Evolutionary conservation across 139 green algal genomes (phyloP).

Genomic region (Tetraselmis striata): DNA sequence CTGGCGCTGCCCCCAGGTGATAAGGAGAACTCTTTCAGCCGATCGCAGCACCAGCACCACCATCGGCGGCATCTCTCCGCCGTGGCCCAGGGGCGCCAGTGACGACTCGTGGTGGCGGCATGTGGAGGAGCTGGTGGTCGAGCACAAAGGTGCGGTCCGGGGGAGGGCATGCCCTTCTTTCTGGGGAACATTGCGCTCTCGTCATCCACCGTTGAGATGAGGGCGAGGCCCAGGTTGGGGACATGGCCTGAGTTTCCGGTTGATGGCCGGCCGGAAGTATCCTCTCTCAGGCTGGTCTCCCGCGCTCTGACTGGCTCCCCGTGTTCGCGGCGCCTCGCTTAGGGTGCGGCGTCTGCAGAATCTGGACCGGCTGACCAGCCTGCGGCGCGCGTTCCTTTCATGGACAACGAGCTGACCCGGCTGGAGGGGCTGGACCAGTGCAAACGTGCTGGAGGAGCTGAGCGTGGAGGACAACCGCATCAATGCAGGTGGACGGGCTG

Average conservation of each 20-base stretch:
- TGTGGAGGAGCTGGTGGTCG: constrained; percentile 38
- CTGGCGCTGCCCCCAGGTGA: too few relatives aligned
- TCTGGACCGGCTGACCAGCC: constrained; percentile 24
- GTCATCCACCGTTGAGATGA: too few relatives aligned
- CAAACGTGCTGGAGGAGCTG: constrained; percentile 53
- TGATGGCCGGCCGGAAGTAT: too few relatives aligned
- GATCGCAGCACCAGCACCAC: neutral
- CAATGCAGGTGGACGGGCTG: constrained; percentile 29
- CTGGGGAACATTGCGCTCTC: too few relatives aligned
- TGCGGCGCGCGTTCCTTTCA: constrained; percentile 29
- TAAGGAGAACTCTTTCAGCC: constrained; percentile 14
- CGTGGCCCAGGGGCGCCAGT: neutral
- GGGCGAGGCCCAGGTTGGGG: too few relatives aligned
- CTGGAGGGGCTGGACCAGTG: constrained; percentile 44
- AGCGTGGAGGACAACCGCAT: constrained; percentile 51
- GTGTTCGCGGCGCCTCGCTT: too few relatives aligned
- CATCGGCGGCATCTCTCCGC: neutral
- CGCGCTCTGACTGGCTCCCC: too few relatives aligned
- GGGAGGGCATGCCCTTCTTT: too few relatives aligned
- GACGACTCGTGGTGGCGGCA: constrained; percentile 1
- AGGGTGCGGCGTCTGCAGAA: constrained; percentile 46
- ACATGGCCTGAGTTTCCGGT: too few relatives aligned
- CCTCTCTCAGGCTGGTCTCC: too few relatives aligned
- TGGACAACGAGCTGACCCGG: constrained; percentile 45
- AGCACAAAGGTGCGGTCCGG: constrained; percentile 24